These are phyloP conservation scores for Trebouxia sp. DNA, from an alignment of 139 green algal genomes.

Conservation along the genomic window DNA sequence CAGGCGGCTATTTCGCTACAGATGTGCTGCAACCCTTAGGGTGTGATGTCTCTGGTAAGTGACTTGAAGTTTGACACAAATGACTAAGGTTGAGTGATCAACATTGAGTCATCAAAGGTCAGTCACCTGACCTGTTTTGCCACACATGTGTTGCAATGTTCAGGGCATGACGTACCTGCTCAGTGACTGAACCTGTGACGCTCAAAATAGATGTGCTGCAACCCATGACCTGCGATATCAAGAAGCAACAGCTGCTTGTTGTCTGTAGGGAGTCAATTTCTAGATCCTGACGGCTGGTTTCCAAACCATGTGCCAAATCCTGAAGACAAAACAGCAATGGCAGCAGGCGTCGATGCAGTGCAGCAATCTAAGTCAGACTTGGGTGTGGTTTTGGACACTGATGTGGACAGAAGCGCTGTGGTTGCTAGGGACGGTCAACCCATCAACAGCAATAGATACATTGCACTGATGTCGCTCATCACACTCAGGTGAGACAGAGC, in stretches of 20 bases:
- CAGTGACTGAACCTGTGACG: background rate
- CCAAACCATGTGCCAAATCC: conserved; percentile 91
- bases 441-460: conserved; percentile 96
- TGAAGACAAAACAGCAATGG: conserved; percentile 90
- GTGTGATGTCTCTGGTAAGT: conserved; percentile 44
- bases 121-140: background rate
- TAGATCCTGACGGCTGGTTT: conserved; percentile 93
- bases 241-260: no score
- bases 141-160: background rate
- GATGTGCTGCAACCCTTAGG: conserved; percentile 89
- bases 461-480: conserved; percentile 85
- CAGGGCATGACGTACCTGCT: background rate
- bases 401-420: conserved; percentile 91
- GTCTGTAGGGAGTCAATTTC: conserved; percentile 74
- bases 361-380: conserved; percentile 74
- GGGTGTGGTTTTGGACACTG: conserved; percentile 96
- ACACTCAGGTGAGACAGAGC: conserved; percentile 62
- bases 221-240: background rate
- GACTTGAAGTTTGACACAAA: background rate
- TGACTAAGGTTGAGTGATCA: background rate
- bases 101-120: background rate
- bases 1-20: conserved; percentile 86
- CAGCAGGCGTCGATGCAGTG: conserved; percentile 52
- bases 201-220: background rate
- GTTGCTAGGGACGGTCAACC: conserved; percentile 73